These are phyloP conservation scores for Wickerhamomyces bisporus DNA, from an alignment of 805 yeast genomes.

Conservation along the genomic window DNA sequence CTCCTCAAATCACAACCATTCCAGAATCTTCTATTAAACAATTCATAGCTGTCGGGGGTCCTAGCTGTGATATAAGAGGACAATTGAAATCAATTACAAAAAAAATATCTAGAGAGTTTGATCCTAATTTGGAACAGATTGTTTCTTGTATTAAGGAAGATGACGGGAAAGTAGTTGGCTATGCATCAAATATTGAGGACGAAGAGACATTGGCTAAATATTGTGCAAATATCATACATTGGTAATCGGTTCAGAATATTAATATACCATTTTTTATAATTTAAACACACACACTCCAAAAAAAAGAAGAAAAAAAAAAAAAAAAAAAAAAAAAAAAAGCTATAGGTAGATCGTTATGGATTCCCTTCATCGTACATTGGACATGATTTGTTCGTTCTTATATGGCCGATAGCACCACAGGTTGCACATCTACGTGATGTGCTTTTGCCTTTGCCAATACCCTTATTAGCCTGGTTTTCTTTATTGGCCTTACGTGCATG, in stretches of 20 bases:
- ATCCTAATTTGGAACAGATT: conserved; percentile 30
- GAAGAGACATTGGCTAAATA: conserved; percentile 9
- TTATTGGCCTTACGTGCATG: conserved; percentile 50
- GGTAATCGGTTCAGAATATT: conserved; percentile 9
- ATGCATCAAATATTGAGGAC: conserved; percentile 13
- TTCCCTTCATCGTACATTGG: conserved; percentile 67
- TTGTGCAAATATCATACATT: conserved; percentile 24
- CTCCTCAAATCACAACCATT: conserved; percentile 25
- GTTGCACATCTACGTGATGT: conserved; percentile 82
- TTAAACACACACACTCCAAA: neutral
- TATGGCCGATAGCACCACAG: conserved; percentile 95
- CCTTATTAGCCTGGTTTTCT: conserved; percentile 26
- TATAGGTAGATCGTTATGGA: conserved; percentile 7
- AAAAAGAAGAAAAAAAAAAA: neutral
- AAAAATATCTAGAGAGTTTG: conserved; percentile 33
- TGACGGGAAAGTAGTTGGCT: conserved; percentile 16
- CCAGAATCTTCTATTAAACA: conserved; percentile 25
- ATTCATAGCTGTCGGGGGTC: conserved; percentile 36
- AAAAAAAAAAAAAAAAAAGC: neutral
- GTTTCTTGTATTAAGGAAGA: conserved; percentile 35
- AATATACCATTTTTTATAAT: neutral
- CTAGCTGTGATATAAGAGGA: conserved; percentile 40
- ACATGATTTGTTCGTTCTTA: conserved; percentile 82
- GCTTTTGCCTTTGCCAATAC: conserved; percentile 29
- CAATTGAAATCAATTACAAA: conserved; percentile 35